Conservation (phyloP, 306 rosid genomes). For the Gastrolobium bilobum region DNA sequence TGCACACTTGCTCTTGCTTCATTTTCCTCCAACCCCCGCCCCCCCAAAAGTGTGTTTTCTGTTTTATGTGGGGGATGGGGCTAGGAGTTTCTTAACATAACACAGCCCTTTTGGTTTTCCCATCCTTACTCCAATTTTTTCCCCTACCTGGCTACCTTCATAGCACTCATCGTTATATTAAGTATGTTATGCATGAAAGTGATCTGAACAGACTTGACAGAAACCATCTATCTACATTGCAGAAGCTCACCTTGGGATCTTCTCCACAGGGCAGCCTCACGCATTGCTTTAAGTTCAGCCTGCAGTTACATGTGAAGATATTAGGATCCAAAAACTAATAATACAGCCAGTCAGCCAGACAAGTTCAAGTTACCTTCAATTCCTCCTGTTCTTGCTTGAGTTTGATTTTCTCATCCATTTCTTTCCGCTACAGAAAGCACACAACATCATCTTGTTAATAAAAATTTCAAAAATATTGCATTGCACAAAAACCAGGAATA, state of each 20-base stretch:
- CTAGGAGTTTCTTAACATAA: constrained; percentile 4
- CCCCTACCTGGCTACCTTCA: constrained; percentile 9
- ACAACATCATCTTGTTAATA: constrained; percentile 37
- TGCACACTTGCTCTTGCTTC: constrained; percentile 18
- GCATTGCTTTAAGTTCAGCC: constrained; percentile 87
- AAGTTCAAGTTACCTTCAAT: constrained; percentile 63
- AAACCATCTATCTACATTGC: constrained; percentile 36
- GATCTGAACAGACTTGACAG: constrained; percentile 38
- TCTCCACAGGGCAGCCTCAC: constrained; percentile 95
- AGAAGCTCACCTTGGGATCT: constrained; percentile 76
- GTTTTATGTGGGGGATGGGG: background rate
- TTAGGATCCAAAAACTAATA: constrained; percentile 16
- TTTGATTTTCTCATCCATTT: constrained; percentile 86
- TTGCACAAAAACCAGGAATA: constrained; percentile 1
- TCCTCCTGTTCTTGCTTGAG: constrained; percentile 84
- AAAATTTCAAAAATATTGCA: constrained; percentile 12
- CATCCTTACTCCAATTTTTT: constrained; percentile 16
- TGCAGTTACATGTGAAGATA: constrained; percentile 47
- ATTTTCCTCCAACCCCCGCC: background rate
- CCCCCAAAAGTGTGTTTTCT: background rate
- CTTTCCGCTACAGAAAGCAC: constrained; percentile 74
- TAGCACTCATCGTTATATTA: constrained; percentile 7
- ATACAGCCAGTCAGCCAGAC: constrained; percentile 41
- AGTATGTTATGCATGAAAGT: constrained; percentile 16
- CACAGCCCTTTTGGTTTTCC: constrained; percentile 20